Conservation (phyloP, 2,329 filamentous ascomycete genomes). For the Fusarium tuaranense region DNA sequence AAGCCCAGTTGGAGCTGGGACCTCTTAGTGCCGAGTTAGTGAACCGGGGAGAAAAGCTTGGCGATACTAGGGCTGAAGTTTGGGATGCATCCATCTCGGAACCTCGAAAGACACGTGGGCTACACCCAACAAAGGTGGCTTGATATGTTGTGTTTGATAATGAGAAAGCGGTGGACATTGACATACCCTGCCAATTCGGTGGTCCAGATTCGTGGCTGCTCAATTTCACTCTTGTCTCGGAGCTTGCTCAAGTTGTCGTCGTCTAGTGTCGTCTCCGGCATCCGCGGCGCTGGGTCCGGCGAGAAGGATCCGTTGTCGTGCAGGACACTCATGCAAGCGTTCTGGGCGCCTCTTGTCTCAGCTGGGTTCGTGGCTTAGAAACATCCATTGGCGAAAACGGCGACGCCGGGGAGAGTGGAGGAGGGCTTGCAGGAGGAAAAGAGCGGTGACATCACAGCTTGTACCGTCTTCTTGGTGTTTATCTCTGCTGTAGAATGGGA, state of each 20-base stretch:
- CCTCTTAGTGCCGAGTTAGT: conserved; percentile 28
- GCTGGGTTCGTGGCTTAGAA: conserved; percentile 1
- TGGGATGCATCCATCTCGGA: conserved; percentile 22
- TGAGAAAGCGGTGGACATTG: background rate
- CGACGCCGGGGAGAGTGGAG: conserved; percentile 2
- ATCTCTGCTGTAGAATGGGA: background rate
- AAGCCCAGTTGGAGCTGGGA: conserved; percentile 18
- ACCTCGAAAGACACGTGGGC: conserved; percentile 7
- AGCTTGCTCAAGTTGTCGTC: background rate
- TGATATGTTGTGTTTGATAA: background rate
- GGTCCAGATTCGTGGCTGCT: conserved; percentile 20
- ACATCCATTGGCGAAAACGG: background rate
- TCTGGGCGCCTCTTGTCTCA: conserved; percentile 10
- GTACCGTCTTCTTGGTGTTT: background rate
- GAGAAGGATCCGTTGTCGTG: conserved; percentile 4
- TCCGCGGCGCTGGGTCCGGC: background rate
- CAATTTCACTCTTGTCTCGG: conserved; percentile 14
- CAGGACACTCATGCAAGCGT: conserved; percentile 10
- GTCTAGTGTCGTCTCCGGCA: background rate
- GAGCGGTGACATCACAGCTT: conserved; percentile 16
- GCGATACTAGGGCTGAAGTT: conserved; percentile 33
- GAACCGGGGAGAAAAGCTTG: conserved; percentile 37
- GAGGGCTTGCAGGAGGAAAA: background rate
- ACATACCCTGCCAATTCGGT: background rate
- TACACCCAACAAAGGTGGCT: background rate